Percentiles rank a stretch among this genome's conserved stretches.
These are phyloP conservation scores for Kockovaella imperatae DNA, from an alignment of 768 basidiomycete genomes.

Conservation along the genomic window DNA sequence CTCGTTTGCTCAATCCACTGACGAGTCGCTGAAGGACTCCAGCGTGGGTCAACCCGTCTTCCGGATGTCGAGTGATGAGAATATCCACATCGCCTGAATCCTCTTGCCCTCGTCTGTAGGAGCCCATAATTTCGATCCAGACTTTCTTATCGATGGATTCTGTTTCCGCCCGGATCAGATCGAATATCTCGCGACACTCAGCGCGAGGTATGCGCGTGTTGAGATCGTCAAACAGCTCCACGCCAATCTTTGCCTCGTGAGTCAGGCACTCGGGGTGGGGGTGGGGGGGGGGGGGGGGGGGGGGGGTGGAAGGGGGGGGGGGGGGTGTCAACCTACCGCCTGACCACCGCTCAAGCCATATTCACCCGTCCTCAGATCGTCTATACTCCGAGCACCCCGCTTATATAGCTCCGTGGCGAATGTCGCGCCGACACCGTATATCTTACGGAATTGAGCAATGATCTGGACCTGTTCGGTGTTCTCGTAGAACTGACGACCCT, in stretches of 20 bases:
- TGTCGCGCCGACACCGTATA: constrained; percentile 75
- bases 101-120: constrained; percentile 73
- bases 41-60: constrained; percentile 66
- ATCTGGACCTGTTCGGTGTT: constrained; percentile 25
- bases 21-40: constrained; percentile 62
- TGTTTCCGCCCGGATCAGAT: constrained; percentile 63
- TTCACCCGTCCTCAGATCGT: constrained; percentile 58
- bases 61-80: constrained; percentile 64
- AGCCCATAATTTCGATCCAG: constrained; percentile 82
- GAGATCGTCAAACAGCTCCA: constrained; percentile 56
- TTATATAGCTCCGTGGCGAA: constrained; percentile 68
- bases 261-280: constrained; percentile 2
- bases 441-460: constrained; percentile 57
- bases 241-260: constrained; percentile 26
- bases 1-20: constrained; percentile 51
- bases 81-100: constrained; percentile 90
- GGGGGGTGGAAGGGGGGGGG: constrained; percentile 29
- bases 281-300: constrained; percentile 43
- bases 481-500: constrained; percentile 31
- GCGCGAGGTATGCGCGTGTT: constrained; percentile 74
- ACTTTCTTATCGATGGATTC: constrained; percentile 62
- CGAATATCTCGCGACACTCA: constrained; percentile 68
- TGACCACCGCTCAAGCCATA: constrained; percentile 57
- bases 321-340: constrained; percentile 14
- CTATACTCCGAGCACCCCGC: constrained; percentile 67